Evolutionary conservation across 1,284 basidiomycete genomes (phyloP), one percentile per base, ranked within the genome.

Genomic region (Ganoderma lucidum): DNA sequence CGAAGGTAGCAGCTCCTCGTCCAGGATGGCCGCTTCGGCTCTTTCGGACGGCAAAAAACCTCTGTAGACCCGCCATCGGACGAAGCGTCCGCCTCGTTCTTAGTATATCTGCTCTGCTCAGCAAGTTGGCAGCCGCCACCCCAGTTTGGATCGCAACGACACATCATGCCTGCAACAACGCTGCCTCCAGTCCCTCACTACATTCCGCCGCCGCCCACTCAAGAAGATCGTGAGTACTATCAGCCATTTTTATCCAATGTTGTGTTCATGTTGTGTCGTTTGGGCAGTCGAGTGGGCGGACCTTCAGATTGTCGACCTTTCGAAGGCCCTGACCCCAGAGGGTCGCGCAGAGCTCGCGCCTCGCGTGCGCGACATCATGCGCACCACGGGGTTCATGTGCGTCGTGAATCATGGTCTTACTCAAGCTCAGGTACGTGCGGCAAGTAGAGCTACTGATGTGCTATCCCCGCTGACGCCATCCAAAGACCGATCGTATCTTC

Each of bases 241-340:
- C 8, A 1, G 45, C n/a, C 9, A 6, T 5, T 10, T n/a, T 6
- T 19, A 28, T 19, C 19, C 0, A 19, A 30, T 10, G 14, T 48
- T 3, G 6, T 32, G 6, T 17, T 65, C 5, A 37, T 0, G 6
- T 39, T 6, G 8, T 28, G 3, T 35, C 19, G 2, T 17, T 28
- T 1, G n/a, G 12, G 28, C 59, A 91, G 90, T 91, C 78, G 86
- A 91, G 55, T 92, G 88, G 82, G 92, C 90, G 1, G 86, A 92
- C 55, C 84, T 93, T 28, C 83, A 88, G n/a, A 83, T 87, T 62
- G 85, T 93, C 67, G 91, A 93, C 75, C 79, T 93, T 14, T 81
- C 87, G 42, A 84, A 85, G 64, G 82, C 83, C 23, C 72, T 77
- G 17, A 88, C 82, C 0, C 78, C 80, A 0, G 85, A 87, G 67